Evolutionary conservation across 208 protist species (phyloP), one percentile per base, ranked within the genome.

Genomic region (Trypanosoma congolense): DNA sequence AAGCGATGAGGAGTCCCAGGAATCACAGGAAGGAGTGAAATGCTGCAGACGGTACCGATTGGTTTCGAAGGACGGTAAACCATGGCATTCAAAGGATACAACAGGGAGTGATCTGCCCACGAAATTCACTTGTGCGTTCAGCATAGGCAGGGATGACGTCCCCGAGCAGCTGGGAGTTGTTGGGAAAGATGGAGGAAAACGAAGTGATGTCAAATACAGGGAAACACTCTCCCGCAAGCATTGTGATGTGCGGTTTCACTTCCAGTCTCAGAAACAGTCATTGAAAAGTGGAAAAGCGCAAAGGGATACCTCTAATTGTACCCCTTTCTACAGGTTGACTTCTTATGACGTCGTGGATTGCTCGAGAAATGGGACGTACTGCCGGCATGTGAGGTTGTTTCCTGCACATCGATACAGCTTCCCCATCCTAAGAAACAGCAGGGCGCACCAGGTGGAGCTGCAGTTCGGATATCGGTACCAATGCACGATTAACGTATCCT

Each of bases 351-450:
- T 67, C 28, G 25, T 42, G 16, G 54, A 67, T 28, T 50, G 9
- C 35, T 56, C 61, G 12, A 48, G 52, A 12, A 67, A 67, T 26
- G 51, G 61, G 6, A 67, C 61, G 1, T 60, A 54, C 36, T 67
- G 29, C 36, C 29, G 35, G 21, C 19, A 31, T 0, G 61, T 67
- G 3, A 40, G 29, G 25, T 30, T 67, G 21, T 50, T 67, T 24
- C 61, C 61, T 40, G 47, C 40, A 30, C 61, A 67, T 26, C 61
- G 61, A 19, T 67, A 67, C 47, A 59, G 46, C 26, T 61, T 67
- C 42, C 25, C 26, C 4, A 29, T 49, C 1, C 47, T 41, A 22
- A 28, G 43, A 8, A 18, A 14, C 8, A 31, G 14, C 42, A 9
- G 10, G n/a, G 22, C 47, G 3, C 16, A 36, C 5, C 24, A 9